A percentile compares a stretch with the other conserved stretches of the same genome.
Evolutionary conservation across 371 early-diverging fungal genomes (phyloP).

Genomic region (Circinella umbellata): DNA sequence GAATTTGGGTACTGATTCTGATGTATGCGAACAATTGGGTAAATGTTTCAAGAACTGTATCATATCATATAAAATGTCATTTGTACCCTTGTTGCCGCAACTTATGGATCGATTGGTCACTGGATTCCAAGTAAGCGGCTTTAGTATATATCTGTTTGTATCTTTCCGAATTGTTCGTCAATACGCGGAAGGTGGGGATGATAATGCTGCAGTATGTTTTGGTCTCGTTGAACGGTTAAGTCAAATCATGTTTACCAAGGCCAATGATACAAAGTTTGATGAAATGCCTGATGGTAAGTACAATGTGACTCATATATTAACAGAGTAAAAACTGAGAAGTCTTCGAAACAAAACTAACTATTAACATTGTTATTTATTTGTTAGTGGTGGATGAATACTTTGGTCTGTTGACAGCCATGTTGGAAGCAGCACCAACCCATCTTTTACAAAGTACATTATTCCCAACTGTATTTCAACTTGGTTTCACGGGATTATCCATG

Average conservation of each 20-base stretch:
- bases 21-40: slow-evolving; percentile 67
- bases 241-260: slow-evolving; percentile 57
- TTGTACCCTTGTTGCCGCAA: slow-evolving; percentile 58
- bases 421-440: slow-evolving; percentile 63
- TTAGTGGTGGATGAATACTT: slow-evolving; percentile 76
- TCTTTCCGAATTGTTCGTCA: slow-evolving; percentile 50
- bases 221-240: slow-evolving; percentile 63
- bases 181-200: slow-evolving; percentile 43
- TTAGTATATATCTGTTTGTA: slow-evolving; percentile 80
- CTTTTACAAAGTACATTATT: slow-evolving; percentile 63
- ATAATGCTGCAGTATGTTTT: slow-evolving; percentile 39
- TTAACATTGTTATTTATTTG: background rate
- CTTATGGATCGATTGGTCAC: slow-evolving; percentile 60
- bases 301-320: too few species aligned
- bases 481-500: slow-evolving; percentile 64
- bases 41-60: slow-evolving; percentile 71
- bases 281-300: slow-evolving; percentile 71
- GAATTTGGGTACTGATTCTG: slow-evolving; percentile 55
- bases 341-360: background rate
- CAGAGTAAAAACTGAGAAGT: too few species aligned
- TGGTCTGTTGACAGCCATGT: slow-evolving; percentile 54
- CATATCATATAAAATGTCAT: slow-evolving; percentile 63
- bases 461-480: slow-evolving; percentile 67
- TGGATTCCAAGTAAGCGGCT: slow-evolving; percentile 67
- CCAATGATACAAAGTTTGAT: slow-evolving; percentile 56